Evolutionary conservation across 2,329 filamentous ascomycete species (phyloP), one percentile per base, ranked within the genome.

Genomic region (Aspergillus bombycis): DNA sequence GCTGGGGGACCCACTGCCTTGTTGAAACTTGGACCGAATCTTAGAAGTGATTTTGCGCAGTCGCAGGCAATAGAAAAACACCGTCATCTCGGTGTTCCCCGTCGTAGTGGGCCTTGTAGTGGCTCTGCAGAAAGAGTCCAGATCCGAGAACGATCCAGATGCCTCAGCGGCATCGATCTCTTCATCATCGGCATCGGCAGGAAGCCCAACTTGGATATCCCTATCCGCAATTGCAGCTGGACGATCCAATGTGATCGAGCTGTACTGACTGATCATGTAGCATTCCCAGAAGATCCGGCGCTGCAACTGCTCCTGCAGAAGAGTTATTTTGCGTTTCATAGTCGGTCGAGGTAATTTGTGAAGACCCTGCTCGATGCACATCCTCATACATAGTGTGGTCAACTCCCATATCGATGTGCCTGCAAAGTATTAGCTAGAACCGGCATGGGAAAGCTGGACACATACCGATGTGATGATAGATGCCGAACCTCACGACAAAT

Each of bases 191-290:
- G 38, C 38, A 14, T 41, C 38, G 38, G 19, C 38, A 41, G 38
- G 38, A 10, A 41, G 14, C 7, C 38, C 38, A 41, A 41, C 38
- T n/a, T 41, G 38, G 19, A 41, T 41, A 41, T 41, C 38, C 16
- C 38, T 41, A 9, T 41, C 38, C 8, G 19, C 38, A 41, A 41
- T 79, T 0, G 80, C 77, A 61, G 80, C 80, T 0, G 80, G 80
- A 2, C 80, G 76, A 38, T 75, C 77, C 0, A 82, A 69, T 1
- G 78, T 79, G 0, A 74, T 76, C 1, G 80, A 82, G 62, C 77
- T 81, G 50, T 82, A 82, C 21, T 80, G 70, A 61, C 82, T 80
- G 16, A 81, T 76, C n/a, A 81, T 72, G 58, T 82, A 82, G 65
- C 77, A 80, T 45, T 80, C 73, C 81, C 81, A 82, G 64, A 82